Evolutionary conservation across 768 basidiomycete genomes (phyloP).

Genomic region (Phylloporus sp.): DNA sequence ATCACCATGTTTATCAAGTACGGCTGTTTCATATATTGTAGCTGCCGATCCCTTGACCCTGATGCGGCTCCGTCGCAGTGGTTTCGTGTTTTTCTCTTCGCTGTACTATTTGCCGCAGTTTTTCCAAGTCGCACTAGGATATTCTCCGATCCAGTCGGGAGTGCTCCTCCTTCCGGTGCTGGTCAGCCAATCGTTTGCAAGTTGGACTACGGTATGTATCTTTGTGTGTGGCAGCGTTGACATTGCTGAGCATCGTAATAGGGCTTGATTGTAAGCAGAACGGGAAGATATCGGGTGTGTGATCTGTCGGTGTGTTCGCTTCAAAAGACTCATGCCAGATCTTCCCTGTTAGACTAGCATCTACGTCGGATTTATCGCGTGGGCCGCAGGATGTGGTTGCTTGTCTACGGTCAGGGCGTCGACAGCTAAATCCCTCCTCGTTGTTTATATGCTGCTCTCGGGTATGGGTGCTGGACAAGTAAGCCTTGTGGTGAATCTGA

Average conservation of each 20-base stretch:
- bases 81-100: slow-evolving; percentile 58
- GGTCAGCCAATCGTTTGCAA: slow-evolving; percentile 56
- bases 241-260: slow-evolving; percentile 20
- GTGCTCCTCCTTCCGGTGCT: slow-evolving; percentile 68
- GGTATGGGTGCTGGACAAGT: slow-evolving; percentile 60
- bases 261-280: slow-evolving; percentile 58
- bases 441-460: slow-evolving; percentile 56
- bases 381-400: slow-evolving; percentile 66
- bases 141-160: slow-evolving; percentile 57
- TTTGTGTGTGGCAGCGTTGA: neutral
- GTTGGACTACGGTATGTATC: slow-evolving; percentile 45
- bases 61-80: slow-evolving; percentile 32
- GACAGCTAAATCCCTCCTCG: slow-evolving; percentile 46
- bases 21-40: slow-evolving; percentile 9
- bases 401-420: slow-evolving; percentile 55
- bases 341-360: slow-evolving; percentile 25
- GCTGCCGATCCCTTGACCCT: neutral
- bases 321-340: neutral
- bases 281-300: slow-evolving; percentile 56
- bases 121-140: slow-evolving; percentile 68
- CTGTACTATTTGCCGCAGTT: slow-evolving; percentile 72
- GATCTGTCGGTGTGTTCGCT: neutral
- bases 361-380: slow-evolving; percentile 58
- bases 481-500: slow-evolving; percentile 15
- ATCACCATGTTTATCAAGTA: slow-evolving; percentile 66